Base-by-base conservation (phyloP, 805 yeast species). In the Lipomyces yamanashiensis region DNA sequence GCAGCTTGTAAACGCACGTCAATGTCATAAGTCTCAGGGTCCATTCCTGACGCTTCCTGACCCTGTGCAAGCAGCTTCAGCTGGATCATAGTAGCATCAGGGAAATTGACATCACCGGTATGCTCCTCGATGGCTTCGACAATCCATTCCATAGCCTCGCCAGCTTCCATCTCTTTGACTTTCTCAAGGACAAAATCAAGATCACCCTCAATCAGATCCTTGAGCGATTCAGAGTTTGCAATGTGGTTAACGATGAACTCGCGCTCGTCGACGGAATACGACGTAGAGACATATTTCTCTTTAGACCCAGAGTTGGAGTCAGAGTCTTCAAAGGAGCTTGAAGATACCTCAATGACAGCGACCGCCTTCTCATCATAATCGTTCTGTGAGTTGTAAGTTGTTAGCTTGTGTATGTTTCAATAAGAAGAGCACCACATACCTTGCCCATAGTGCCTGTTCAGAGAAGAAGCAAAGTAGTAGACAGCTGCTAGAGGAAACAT, bases 101-200 rank as follows among this genome's bases (percentile, higher is more conserved):
- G 79, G 64, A 82, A 76, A 68, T 82, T 82, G 48, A 78, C 78
- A 70, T 82, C 86, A 56, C 75, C 78, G 2, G 64, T 64, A 66
- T 81, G 83, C n/a, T 62, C 55, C 44, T 47, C 62, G 7, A 47
- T 45, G 7, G 56, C 51, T 4, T 45, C 48, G 7, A 28, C 13
- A 15, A 61, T 19, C 51, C 57, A 45, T 47, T 60, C 59, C 28
- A 60, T 49, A 10, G 55, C 48, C 17, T 50, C 55, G 8, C 50
- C 53, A 7, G 28, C 17, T 17, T 47, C 55, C 37, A 60, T 55
- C 56, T 48, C 49, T 23, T 37, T 19, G 13, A 40, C 51, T 19
- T 52, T 52, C 50, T 47, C 54, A 37, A 56, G 43, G 45, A 55
- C 45, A 19, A 28, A 55, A 21, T 55, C 59, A 34, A 55, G 52